Evolutionary conservation across 2,329 filamentous ascomycete species (phyloP).

Genomic region (Colletotrichum tropicale): DNA sequence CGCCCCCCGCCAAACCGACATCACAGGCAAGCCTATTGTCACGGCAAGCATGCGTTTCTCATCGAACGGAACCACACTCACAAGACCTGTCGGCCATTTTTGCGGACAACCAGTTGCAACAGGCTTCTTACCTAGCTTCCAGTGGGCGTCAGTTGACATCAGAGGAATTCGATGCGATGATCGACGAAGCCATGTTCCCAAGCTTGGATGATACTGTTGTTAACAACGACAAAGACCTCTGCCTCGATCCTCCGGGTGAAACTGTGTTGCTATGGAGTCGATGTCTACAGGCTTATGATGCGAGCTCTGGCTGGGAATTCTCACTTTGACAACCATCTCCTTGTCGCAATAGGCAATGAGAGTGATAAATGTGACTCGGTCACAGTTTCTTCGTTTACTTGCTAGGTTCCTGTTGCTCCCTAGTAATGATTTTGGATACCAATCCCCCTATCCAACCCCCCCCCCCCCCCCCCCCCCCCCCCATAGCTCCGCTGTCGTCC

Average conservation of each 20-base stretch:
- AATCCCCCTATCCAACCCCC: accelerated
- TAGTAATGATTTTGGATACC: not conserved
- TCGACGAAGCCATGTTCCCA: not conserved
- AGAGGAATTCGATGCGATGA: not conserved
- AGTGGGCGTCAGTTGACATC: not conserved
- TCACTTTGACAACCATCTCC: not conserved
- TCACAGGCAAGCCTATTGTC: not conserved
- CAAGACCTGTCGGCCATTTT: not conserved
- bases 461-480: too few species aligned
- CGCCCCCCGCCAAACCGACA: not conserved
- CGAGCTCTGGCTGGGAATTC: not conserved
- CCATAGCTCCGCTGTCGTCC: not conserved
- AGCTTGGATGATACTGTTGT: not conserved
- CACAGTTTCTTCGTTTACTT: not conserved
- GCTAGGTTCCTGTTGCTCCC: not conserved
- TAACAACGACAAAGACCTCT: not conserved
- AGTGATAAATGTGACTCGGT: not conserved
- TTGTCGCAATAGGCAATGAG: not conserved
- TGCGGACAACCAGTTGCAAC: not conserved
- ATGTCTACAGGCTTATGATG: not conserved
- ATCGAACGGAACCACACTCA: not conserved
- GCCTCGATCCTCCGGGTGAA: not conserved
- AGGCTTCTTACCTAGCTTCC: not conserved
- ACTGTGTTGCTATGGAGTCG: not conserved
- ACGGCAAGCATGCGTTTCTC: not conserved